Base-by-base conservation (phyloP, 1,139 yeast genomes). In the Pichia sp. region DNA sequence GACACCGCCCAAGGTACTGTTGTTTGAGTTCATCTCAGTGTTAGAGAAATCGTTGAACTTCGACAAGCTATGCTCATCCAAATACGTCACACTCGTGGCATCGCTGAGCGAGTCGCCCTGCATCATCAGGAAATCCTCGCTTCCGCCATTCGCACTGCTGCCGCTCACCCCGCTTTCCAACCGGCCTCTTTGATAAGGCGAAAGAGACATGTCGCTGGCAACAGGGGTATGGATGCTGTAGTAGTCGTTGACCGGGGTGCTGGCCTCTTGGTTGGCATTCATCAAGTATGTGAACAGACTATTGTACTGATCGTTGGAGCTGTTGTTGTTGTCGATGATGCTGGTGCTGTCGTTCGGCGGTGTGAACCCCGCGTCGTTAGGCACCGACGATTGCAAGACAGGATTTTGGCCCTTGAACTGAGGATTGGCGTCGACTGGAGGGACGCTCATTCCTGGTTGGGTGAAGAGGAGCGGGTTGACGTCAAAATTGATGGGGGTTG, bases 161-260 rank as follows among this genome's bases (percentile, higher is more conserved):
- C 16, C n/a, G 16, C 46, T 42, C n/a, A 42, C 31, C 14, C 46
- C 46, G 16, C 48, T 46, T 6, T 9, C 38, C 30, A 17, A 3
- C 40, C 50, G 50, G 16, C 10, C 36, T 20, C 34, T 50, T 33
- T 53, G 51, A 50, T 42, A 42, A 10, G 55, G 55, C 2, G 55
- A 53, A n/a, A 50, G 17, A 8, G 49, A 47, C 1, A 50, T 36
- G 16, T 50, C 49, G 50, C 51, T 50, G 8, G 31, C 49, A 8
- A 42, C 38, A 2, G 55, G 55, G 5, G 53, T 46, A 29, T 43
- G 36, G 5, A 50, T 10, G 6, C 45, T 50, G 24, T 49, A 49
- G 24, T 50, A 30, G 12, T 46, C 30, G n/a, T 33, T 34, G 14
- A 16, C 30, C 6, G 24, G 17, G 31, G 33, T 34, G 14, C 24